These are phyloP conservation scores for Mimosa bimucronata DNA, from an alignment of 306 rosid species.

Conservation along the genomic window DNA sequence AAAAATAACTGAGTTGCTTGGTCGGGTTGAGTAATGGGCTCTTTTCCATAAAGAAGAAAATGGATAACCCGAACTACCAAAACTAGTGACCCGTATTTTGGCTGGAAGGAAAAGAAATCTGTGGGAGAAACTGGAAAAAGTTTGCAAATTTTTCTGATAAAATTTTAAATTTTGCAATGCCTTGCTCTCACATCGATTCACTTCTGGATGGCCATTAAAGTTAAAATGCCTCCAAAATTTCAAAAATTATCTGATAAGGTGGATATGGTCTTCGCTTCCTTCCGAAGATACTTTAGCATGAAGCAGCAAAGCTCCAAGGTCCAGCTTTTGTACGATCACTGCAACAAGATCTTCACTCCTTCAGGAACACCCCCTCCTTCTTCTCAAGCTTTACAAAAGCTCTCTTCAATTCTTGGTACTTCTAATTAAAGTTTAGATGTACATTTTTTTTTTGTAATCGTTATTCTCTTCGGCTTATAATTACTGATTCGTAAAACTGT, in stretches of 20 bases:
- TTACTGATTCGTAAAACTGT: constrained; percentile 23
- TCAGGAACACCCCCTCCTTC: constrained; percentile 53
- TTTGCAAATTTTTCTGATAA: not conserved
- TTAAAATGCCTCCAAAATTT: constrained; percentile 35
- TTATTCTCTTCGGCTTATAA: not conserved
- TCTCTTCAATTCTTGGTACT: constrained; percentile 74
- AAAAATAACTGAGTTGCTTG: too few relatives aligned
- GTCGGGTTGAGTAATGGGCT: not conserved
- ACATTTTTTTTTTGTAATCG: not conserved
- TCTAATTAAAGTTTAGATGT: constrained; percentile 16
- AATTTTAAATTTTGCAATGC: constrained; percentile 4
- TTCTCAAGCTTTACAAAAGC: constrained; percentile 54
- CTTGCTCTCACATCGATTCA: not conserved
- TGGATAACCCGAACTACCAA: not conserved
- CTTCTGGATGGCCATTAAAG: not conserved
- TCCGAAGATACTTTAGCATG: constrained; percentile 58
- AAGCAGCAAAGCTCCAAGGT: constrained; percentile 55
- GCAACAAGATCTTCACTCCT: constrained; percentile 61
- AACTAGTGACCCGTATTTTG: not conserved
- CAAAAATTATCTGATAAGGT: constrained; percentile 53
- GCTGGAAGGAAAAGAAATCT: not conserved
- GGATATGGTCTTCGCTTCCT: constrained; percentile 40
- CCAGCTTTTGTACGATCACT: constrained; percentile 72
- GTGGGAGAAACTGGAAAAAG: constrained; percentile 14
- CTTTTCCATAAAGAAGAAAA: not conserved